Percentiles rank a stretch among this genome's conserved stretches.
Evolutionary conservation across 352 stramenopile genomes (phyloP).

Genomic region (Globisporangium alternatum): DNA sequence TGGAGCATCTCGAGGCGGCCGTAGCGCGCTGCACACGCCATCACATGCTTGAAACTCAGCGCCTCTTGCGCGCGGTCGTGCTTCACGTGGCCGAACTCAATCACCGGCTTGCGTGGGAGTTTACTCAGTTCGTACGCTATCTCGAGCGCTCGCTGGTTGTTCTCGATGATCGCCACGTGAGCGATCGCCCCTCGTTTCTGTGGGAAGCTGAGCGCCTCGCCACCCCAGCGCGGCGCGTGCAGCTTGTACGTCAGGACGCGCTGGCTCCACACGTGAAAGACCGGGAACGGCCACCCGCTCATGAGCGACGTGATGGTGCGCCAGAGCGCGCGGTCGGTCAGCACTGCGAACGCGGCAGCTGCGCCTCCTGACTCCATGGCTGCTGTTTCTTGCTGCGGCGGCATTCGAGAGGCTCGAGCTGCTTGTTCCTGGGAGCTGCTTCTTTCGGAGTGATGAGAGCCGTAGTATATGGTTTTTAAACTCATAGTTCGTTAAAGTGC

Average conservation of each 20-base stretch:
- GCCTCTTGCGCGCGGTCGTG: background rate
- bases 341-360: background rate
- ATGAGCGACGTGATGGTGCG: conserved; percentile 2
- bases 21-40: background rate
- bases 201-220: background rate
- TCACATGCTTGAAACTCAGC: background rate
- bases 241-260: background rate
- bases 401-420: no score
- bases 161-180: background rate
- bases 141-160: background rate
- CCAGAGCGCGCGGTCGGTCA: background rate
- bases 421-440: no score
- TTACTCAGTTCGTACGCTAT: background rate
- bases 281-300: background rate
- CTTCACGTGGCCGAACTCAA: no score
- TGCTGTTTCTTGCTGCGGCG: no score
- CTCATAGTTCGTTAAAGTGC: no score
- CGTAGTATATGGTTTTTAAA: no score
- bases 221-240: background rate
- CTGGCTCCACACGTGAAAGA: background rate
- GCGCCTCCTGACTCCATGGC: no score
- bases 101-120: no score
- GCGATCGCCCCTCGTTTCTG: background rate
- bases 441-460: no score
- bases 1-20: background rate